Evolutionary conservation across 192 early-diverging fungal genomes (phyloP).

Genomic region (Backusella morwellensis): DNA sequence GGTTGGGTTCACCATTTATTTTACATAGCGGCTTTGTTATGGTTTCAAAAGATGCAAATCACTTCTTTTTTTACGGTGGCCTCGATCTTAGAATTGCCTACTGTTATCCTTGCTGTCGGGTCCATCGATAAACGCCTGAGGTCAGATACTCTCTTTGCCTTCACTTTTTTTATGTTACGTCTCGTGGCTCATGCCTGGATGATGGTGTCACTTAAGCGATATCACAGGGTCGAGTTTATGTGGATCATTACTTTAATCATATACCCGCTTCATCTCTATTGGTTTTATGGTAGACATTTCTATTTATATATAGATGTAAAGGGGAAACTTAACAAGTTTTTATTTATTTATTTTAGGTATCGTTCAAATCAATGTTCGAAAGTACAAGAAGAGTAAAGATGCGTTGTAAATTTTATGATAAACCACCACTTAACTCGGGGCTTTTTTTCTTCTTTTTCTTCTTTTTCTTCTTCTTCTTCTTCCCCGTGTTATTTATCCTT

Average conservation of each 20-base stretch:
- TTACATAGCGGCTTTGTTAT: slow-evolving; percentile 39
- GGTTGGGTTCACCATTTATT: slow-evolving; percentile 62
- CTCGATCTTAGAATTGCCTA: slow-evolving; percentile 57
- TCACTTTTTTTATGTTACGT: slow-evolving; percentile 51
- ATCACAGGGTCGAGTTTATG: slow-evolving; percentile 34
- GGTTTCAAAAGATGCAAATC: slow-evolving; percentile 12
- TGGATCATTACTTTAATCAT: slow-evolving; percentile 43
- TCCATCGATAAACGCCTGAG: slow-evolving; percentile 43
- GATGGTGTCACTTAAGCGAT: slow-evolving; percentile 37
- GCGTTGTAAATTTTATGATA: background rate
- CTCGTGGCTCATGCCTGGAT: slow-evolving; percentile 48
- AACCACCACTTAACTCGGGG: background rate
- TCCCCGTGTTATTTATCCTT: background rate
- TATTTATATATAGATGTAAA: background rate
- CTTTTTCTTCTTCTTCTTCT: background rate
- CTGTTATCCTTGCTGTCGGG: slow-evolving; percentile 52
- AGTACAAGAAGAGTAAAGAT: background rate
- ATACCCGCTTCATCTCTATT: slow-evolving; percentile 49
- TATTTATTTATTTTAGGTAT: background rate
- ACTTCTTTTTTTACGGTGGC: slow-evolving; percentile 45
- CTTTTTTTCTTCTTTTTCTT: background rate
- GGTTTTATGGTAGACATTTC: slow-evolving; percentile 40
- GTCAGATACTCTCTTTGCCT: slow-evolving; percentile 50
- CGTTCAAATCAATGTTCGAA: background rate
- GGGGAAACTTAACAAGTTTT: background rate